These are phyloP conservation scores for Phytopythium ostracodes DNA, from an alignment of 352 stramenopile genomes.

Conservation along the genomic window DNA sequence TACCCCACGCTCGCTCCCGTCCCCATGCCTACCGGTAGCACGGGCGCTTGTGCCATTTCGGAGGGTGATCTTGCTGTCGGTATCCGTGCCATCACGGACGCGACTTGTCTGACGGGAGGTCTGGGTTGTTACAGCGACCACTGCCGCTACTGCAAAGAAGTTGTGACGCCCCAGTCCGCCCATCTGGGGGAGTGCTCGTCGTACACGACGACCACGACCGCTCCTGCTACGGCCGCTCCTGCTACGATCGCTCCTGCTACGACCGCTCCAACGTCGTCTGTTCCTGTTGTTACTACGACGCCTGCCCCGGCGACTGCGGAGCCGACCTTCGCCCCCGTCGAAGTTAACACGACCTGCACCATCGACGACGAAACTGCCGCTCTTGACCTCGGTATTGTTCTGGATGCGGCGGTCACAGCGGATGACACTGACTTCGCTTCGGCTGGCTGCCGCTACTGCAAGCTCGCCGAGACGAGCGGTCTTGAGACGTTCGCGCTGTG, in stretches of 20 bases:
- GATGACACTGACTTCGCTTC: neutral
- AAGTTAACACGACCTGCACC: neutral
- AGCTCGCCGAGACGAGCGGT: neutral
- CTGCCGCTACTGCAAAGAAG: conserved; percentile 37
- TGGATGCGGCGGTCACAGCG: neutral
- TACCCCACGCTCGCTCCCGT: conserved; percentile 9
- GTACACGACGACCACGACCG: neutral
- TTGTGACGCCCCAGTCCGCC: conserved; percentile 25
- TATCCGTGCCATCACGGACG: conserved; percentile 25
- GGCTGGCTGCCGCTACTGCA: conserved; percentile 4
- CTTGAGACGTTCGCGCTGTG: conserved; percentile 3
- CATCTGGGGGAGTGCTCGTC: conserved; percentile 22
- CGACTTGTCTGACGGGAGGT: conserved; percentile 19
- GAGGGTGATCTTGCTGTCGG: conserved; percentile 8
- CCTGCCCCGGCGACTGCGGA: neutral
- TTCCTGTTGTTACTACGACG: neutral
- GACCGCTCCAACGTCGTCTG: neutral
- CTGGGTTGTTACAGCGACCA: conserved; percentile 30
- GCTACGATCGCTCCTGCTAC: neutral
- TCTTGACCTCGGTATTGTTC: neutral
- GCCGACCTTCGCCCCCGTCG: neutral
- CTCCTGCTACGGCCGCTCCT: neutral
- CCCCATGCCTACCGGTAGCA: neutral
- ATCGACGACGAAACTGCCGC: neutral
- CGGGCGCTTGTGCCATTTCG: neutral